Percentiles rank a stretch among this genome's conserved stretches.
Evolutionary conservation across 2,329 filamentous ascomycete genomes (phyloP).

Genomic region (Emericellopsis atlantica): DNA sequence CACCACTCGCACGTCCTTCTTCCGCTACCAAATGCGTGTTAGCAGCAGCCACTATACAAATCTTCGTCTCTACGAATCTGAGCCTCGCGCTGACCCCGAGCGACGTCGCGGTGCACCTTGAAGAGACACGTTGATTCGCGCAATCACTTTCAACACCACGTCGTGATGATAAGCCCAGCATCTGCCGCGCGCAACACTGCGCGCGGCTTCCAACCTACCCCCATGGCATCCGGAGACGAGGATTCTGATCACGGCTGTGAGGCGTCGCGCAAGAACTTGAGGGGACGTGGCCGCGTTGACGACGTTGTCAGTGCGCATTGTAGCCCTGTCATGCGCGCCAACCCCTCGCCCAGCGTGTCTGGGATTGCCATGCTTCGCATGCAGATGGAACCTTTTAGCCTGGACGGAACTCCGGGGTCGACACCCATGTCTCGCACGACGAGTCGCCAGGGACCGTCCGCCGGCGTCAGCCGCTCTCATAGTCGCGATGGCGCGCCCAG

Average conservation of each 20-base stretch:
- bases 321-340: constrained; percentile 44
- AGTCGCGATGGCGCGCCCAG: constrained; percentile 44
- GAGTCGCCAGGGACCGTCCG: constrained; percentile 18
- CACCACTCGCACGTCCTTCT: constrained; percentile 32
- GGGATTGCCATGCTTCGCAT: constrained; percentile 75
- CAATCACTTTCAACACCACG: background rate
- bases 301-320: constrained; percentile 51
- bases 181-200: constrained; percentile 39
- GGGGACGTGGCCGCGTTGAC: constrained; percentile 30
- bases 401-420: constrained; percentile 43
- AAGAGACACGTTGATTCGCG: constrained; percentile 6
- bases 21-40: constrained; percentile 45
- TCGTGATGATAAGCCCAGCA: constrained; percentile 30
- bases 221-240: constrained; percentile 42
- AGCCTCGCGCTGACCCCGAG: constrained; percentile 44
- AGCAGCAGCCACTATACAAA: constrained; percentile 34
- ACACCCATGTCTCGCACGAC: constrained; percentile 43
- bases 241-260: constrained; percentile 38
- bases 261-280: constrained; percentile 23
- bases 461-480: constrained; percentile 33
- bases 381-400: constrained; percentile 66
- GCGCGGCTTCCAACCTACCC: constrained; percentile 43
- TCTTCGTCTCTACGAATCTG: constrained; percentile 34
- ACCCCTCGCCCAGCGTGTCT: constrained; percentile 42
- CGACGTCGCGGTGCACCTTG: constrained; percentile 42